phyloP scores from a whole-genome alignment of 2,329 filamentous ascomycete species.

The Rachicladosporium sp. region DNA sequence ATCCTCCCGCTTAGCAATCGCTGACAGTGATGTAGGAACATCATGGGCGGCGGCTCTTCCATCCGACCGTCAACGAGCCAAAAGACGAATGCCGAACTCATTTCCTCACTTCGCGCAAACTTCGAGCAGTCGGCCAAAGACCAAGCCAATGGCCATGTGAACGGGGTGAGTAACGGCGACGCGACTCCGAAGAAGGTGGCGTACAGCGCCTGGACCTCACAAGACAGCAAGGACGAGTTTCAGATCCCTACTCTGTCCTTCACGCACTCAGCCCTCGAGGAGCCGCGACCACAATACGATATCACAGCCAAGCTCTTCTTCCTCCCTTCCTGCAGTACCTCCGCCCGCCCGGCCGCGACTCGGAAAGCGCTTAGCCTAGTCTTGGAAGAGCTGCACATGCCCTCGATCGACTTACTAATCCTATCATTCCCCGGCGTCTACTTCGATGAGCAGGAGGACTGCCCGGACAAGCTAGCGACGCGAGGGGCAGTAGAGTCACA shows the following conservation, averaged over 20 bases:
- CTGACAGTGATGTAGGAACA: conserved; percentile 46
- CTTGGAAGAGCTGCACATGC: conserved; percentile 62
- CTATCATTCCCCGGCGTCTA: conserved; percentile 86
- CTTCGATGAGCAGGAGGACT: conserved; percentile 81
- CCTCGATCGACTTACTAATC: conserved; percentile 74
- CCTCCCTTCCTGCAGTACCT: conserved; percentile 42
- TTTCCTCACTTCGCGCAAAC: conserved; percentile 75
- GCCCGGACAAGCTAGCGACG: conserved; percentile 44
- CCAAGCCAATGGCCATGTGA: conserved; percentile 6
- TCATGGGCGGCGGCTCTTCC: conserved; percentile 73
- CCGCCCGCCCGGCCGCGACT: conserved; percentile 58
- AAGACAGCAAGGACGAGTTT: conserved; percentile 45
- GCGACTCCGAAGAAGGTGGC: conserved; percentile 15
- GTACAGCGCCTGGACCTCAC: conserved; percentile 56
- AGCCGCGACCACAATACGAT: conserved; percentile 77
- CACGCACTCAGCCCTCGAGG: conserved; percentile 56
- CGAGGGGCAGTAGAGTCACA: conserved; percentile 31
- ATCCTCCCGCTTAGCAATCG: conserved; percentile 3
- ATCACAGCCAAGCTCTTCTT: conserved; percentile 95
- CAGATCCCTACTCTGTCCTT: conserved; percentile 64
- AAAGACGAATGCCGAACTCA: conserved; percentile 87
- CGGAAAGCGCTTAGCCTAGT: conserved; percentile 70
- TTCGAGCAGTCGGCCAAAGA: conserved; percentile 35
- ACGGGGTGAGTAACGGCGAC: conserved; percentile 10
- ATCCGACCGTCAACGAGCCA: conserved; percentile 65